Evolutionary conservation across 225 moss, liverwort and hornwort species (phyloP).

Genomic region (Physcomitrium patens): DNA sequence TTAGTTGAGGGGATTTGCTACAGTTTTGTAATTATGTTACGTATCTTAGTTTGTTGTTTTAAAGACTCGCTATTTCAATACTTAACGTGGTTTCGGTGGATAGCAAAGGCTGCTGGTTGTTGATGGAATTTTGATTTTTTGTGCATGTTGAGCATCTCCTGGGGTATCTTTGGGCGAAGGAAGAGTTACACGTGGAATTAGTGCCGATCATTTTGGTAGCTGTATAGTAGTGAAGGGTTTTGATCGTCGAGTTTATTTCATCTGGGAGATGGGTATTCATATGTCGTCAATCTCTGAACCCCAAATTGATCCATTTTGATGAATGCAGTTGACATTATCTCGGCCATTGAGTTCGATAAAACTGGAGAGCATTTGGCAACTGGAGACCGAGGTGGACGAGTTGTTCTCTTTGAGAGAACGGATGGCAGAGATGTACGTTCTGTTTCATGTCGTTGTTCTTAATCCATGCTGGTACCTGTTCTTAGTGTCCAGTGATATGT

Average conservation of each 20-base stretch:
- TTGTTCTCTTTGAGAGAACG: conserved; percentile 96
- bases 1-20: conserved; percentile 18
- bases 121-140: not conserved
- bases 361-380: conserved; percentile 98
- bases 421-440: conserved; percentile 95
- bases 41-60: not conserved
- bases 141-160: not conserved
- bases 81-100: conserved; percentile 8
- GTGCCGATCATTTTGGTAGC: conserved; percentile 7
- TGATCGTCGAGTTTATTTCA: not conserved
- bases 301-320: conserved; percentile 24
- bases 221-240: conserved; percentile 9
- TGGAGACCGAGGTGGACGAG: conserved; percentile 95
- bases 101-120: not conserved
- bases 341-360: conserved; percentile 98
- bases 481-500: conserved; percentile 11
- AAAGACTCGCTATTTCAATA: conserved; percentile 8
- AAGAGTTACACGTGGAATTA: not conserved
- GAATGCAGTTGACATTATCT: conserved; percentile 95
- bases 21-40: not conserved
- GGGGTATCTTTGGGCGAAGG: not conserved
- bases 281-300: conserved; percentile 4
- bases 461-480: conserved; percentile 15
- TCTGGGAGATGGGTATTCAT: not conserved
- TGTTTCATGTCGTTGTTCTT: conserved; percentile 21